Conservation (phyloP, 495 filamentous ascomycete genomes). For the Recurvomyces mirabilis region DNA sequence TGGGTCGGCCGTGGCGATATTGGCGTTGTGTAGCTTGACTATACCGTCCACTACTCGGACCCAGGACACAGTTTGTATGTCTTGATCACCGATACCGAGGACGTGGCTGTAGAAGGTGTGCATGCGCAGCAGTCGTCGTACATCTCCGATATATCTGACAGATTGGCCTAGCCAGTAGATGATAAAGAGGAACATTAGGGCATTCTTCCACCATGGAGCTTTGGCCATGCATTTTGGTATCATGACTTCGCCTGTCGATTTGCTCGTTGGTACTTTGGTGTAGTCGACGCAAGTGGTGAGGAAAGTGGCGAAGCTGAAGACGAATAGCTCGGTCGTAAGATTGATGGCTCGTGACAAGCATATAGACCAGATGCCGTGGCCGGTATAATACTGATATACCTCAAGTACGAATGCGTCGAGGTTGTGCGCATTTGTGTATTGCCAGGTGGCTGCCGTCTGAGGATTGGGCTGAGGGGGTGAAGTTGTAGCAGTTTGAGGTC, state of each 20-base stretch:
- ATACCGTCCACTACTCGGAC: slow-evolving; percentile 83
- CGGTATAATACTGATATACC: slow-evolving; percentile 82
- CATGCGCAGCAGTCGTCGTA: slow-evolving; percentile 62
- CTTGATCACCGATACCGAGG: slow-evolving; percentile 73
- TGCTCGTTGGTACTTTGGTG: slow-evolving; percentile 57
- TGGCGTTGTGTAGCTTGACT: slow-evolving; percentile 77
- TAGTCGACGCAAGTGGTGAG: slow-evolving; percentile 84
- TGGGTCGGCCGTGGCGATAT: slow-evolving; percentile 67
- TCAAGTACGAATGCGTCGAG: slow-evolving; percentile 82
- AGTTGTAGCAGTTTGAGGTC: not conserved
- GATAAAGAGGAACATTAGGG: slow-evolving; percentile 76
- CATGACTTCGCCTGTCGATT: slow-evolving; percentile 62
- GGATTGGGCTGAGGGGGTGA: slow-evolving; percentile 36
- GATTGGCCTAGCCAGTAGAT: slow-evolving; percentile 77
- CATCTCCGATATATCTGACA: slow-evolving; percentile 61
- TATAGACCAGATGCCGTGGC: slow-evolving; percentile 85
- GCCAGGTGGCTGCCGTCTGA: slow-evolving; percentile 82
- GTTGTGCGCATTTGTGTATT: slow-evolving; percentile 88
- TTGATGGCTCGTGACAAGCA: slow-evolving; percentile 56
- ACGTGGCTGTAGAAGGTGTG: slow-evolving; percentile 84
- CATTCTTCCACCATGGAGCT: slow-evolving; percentile 41
- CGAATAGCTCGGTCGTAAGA: slow-evolving; percentile 68
- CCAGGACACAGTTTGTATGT: slow-evolving; percentile 96
- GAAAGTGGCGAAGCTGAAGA: slow-evolving; percentile 75
- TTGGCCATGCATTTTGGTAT: slow-evolving; percentile 59